Evolutionary conservation across 768 basidiomycete genomes (phyloP).

Genomic region (Pleurotus citrinopileatus): DNA sequence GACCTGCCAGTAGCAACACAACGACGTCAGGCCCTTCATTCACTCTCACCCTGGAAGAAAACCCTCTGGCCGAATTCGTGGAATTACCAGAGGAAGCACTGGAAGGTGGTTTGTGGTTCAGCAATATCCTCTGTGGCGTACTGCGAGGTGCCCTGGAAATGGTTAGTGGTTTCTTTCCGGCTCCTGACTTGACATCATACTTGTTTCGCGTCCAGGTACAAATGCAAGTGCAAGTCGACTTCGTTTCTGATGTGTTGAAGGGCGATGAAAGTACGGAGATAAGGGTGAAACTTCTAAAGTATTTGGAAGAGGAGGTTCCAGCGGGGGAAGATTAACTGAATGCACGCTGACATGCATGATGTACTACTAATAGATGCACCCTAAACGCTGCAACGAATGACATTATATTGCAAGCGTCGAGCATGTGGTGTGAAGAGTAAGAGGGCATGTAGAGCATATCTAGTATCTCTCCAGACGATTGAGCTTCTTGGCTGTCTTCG

Average conservation of each 20-base stretch:
- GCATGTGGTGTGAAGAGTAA: not conserved
- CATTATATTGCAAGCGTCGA: not conserved
- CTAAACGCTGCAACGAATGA: not conserved
- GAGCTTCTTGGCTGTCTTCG: conserved; percentile 85
- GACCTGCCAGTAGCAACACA: conserved; percentile 22
- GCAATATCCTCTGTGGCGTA: conserved; percentile 94
- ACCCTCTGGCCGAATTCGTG: conserved; percentile 95
- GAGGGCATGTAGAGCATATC: not conserved
- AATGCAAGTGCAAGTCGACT: conserved; percentile 89
- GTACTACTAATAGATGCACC: not conserved
- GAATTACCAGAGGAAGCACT: conserved; percentile 92
- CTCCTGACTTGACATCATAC: conserved; percentile 10
- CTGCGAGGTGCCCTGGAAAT: conserved; percentile 93
- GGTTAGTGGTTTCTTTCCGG: conserved; percentile 48
- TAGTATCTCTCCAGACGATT: conserved; percentile 72
- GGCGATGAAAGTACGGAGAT: conserved; percentile 96
- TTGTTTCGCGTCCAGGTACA: conserved; percentile 64
- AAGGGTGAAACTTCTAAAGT: conserved; percentile 83
- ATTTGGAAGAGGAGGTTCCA: conserved; percentile 95
- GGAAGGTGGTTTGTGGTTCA: conserved; percentile 94
- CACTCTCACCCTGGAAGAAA: conserved; percentile 88
- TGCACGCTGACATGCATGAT: not conserved
- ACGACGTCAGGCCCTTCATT: conserved; percentile 60
- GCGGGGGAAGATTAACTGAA: conserved; percentile 78
- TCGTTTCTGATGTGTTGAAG: conserved; percentile 85